A percentile compares a stretch with the other conserved stretches of the same genome.
Conservation (phyloP, 2,329 filamentous ascomycete species). For the Sarocladium strictum region DNA sequence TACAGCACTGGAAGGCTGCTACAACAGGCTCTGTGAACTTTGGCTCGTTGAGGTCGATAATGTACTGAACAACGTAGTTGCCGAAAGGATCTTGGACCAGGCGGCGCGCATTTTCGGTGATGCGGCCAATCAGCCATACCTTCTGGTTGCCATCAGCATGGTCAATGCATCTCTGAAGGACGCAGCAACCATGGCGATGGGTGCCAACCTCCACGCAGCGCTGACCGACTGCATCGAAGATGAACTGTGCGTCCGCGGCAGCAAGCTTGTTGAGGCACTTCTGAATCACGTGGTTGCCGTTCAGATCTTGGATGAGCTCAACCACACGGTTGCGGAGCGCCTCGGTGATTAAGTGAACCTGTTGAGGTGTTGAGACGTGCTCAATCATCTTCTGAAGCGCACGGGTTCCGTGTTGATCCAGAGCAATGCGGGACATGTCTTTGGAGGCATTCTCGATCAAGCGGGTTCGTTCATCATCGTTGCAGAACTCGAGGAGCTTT, state of each 20-base stretch:
- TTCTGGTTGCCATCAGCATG: constrained; percentile 90
- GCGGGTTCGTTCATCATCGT: constrained; percentile 87
- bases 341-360: constrained; percentile 81
- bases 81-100: constrained; percentile 96
- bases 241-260: constrained; percentile 82
- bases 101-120: constrained; percentile 80
- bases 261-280: constrained; percentile 96
- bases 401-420: constrained; percentile 95
- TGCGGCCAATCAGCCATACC: constrained; percentile 75
- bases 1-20: constrained; percentile 68
- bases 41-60: constrained; percentile 85
- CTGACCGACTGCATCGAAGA: constrained; percentile 86
- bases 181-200: constrained; percentile 95
- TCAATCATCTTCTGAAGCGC: constrained; percentile 99
- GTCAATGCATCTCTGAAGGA: constrained; percentile 96
- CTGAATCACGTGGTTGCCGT: constrained; percentile 98
- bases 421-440: constrained; percentile 84
- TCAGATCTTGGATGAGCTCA: constrained; percentile 91
- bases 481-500: constrained; percentile 93
- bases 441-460: constrained; percentile 85
- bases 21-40: constrained; percentile 87
- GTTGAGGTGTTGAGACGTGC: constrained; percentile 78
- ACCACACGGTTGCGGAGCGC: constrained; percentile 82
- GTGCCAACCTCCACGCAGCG: constrained; percentile 89
- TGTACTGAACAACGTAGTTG: constrained; percentile 99